Base-by-base conservation (phyloP, 2,329 filamentous ascomycete species). In the Penicillium occitanis region DNA sequence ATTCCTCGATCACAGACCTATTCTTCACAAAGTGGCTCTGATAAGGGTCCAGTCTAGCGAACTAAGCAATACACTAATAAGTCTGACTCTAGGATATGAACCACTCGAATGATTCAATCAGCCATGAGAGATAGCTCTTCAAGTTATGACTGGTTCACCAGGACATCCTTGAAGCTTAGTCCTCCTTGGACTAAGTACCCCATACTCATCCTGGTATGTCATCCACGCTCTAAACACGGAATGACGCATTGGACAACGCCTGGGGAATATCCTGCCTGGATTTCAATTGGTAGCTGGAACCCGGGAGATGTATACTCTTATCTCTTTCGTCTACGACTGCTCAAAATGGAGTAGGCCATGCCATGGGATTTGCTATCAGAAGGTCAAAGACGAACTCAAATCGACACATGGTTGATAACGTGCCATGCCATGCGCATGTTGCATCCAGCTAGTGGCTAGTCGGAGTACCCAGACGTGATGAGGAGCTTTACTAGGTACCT, bases 401-500 rank as follows among this genome's bases (percentile, higher is more conserved):
- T 57, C 7, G 50, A 37, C 33, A 40, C 53, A 57, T 57, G 11
- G 53, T n/a, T 57, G 53, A 51, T 37, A 19, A n/a, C 30, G 33
- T 40, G n/a, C 46, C 30, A 63, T 53, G 60, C 46, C 60, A 51
- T 53, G 60, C 35, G 60, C 46, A 30, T 22, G 35, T 37, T 37
- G 46, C 46, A 42, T 51, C 22, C 19, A 11, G 40, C 42, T 30
- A 53, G 48, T 53, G 33, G 5, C 48, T 51, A 35, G 19, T 40
- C 28, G 40, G 19, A 19, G 25, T 25, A 28, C 40, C 40, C 6
- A 42, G 17, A 42, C 6, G n/a, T 44, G 42, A 44, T 8, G 17
- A 19, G 17, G 42, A 44, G 40, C 28, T 61, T 14, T 55, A 14
- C 14, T 53, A 10, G 14, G 50, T 10, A 53, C 6, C 7, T 53